Conservation (phyloP, 805 yeast species). For the Candida coleopterorum region DNA sequence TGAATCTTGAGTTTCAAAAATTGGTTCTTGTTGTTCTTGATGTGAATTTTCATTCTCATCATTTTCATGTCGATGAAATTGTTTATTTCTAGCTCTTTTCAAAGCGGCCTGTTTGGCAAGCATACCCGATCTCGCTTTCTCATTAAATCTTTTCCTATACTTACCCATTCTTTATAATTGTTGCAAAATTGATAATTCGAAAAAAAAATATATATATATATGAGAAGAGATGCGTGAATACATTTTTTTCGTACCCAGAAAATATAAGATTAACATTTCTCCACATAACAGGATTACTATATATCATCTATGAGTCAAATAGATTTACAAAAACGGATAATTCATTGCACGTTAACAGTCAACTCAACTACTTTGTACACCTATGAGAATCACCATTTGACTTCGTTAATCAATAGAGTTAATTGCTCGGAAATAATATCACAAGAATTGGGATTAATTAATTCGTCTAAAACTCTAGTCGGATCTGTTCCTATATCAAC, state of each 20-base stretch:
- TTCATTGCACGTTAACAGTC: constrained; percentile 44
- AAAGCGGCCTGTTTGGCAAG: constrained; percentile 72
- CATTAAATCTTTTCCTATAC: constrained; percentile 75
- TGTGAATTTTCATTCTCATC: constrained; percentile 25
- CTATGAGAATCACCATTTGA: constrained; percentile 45
- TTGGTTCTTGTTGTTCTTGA: constrained; percentile 9
- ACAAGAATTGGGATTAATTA: constrained; percentile 50
- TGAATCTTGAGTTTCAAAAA: constrained; percentile 33
- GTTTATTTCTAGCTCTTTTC: constrained; percentile 64
- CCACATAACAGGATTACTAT: no score
- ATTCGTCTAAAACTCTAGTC: constrained; percentile 40
- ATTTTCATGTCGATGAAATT: constrained; percentile 49
- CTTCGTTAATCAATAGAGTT: constrained; percentile 34
- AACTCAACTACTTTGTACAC: constrained; percentile 60
- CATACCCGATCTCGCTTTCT: constrained; percentile 81
- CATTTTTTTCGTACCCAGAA: constrained; percentile 1
- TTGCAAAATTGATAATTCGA: constrained; percentile 4
- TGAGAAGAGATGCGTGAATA: constrained; percentile 6
- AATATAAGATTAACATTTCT: neutral
- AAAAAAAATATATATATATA: no score
- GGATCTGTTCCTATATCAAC: constrained; percentile 33
- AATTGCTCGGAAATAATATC: constrained; percentile 52
- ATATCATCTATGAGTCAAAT: constrained; percentile 7
- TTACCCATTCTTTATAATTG: constrained; percentile 56
- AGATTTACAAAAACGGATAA: constrained; percentile 22